A percentile compares a stretch with the other conserved stretches of the same genome.
Evolutionary conservation across 441 rosid genomes (phyloP).

Genomic region (Euphorbia schlechtendalii): DNA sequence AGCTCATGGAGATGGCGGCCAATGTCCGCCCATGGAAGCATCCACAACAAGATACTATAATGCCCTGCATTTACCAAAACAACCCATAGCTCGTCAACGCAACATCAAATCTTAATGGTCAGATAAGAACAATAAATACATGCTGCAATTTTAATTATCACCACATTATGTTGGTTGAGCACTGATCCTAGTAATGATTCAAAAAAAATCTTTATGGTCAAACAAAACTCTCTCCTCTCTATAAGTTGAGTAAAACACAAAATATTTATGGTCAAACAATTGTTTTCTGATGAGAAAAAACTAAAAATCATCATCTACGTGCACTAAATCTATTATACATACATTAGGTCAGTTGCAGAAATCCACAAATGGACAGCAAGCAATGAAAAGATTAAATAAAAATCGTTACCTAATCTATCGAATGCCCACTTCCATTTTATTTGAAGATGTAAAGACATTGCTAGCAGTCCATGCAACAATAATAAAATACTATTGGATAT

Average conservation of each 20-base stretch:
- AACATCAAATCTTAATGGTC: neutral
- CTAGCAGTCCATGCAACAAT: neutral
- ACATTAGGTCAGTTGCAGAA: neutral
- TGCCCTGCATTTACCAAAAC: constrained; percentile 43
- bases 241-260: neutral
- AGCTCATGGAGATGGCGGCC: constrained; percentile 91
- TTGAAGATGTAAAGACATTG: neutral
- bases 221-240: neutral
- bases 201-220: neutral
- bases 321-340: neutral
- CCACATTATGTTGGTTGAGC: neutral
- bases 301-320: neutral
- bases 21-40: constrained; percentile 99
- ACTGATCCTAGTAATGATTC: neutral
- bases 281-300: neutral
- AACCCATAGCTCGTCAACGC: neutral
- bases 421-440: neutral
- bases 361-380: neutral
- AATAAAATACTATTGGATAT: neutral
- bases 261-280: neutral
- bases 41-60: constrained; percentile 91
- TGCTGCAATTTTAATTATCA: too few relatives aligned
- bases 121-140: neutral
- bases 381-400: neutral
- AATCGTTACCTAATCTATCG: neutral